A percentile compares a stretch with the other conserved stretches of the same genome.
These are phyloP conservation scores for Clarireedia homoeocarpa DNA, from an alignment of 2,329 filamentous ascomycete species.

Conservation along the genomic window DNA sequence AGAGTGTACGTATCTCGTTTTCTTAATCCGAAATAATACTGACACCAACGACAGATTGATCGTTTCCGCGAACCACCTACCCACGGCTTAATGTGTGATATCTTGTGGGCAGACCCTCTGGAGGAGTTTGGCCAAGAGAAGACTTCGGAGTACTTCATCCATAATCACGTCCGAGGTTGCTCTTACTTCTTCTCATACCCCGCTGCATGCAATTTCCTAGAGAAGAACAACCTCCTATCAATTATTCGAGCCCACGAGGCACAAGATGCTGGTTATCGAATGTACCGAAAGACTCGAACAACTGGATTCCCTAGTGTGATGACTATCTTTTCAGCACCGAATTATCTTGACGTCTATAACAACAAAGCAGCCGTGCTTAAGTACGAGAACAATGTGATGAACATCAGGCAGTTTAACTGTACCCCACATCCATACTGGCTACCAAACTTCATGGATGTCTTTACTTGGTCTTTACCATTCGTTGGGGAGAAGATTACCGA, in stretches of 20 bases:
- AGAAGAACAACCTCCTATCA: constrained; percentile 97
- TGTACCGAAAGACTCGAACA: constrained; percentile 97
- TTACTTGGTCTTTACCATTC: constrained; percentile 99
- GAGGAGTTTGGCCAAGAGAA: constrained; percentile 99
- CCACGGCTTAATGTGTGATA: constrained; percentile 97
- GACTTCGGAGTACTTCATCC: constrained; percentile 92
- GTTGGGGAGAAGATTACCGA: constrained; percentile 99
- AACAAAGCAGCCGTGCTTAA: constrained; percentile 99
- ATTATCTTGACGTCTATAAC: constrained; percentile 99
- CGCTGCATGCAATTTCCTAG: constrained; percentile 90
- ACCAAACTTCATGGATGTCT: constrained; percentile 99
- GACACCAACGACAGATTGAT: constrained; percentile 59
- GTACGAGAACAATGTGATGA: constrained; percentile 99
- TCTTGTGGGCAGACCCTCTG: constrained; percentile 95
- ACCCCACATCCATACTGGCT: constrained; percentile 99
- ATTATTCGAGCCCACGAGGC: constrained; percentile 97
- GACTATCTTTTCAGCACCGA: constrained; percentile 99
- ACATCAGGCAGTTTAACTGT: constrained; percentile 99
- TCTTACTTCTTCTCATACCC: constrained; percentile 99
- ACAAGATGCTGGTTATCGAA: constrained; percentile 95
- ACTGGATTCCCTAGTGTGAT: constrained; percentile 98
- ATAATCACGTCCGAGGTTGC: constrained; percentile 97
- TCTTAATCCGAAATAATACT: background rate
- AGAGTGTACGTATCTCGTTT: constrained; percentile 52
- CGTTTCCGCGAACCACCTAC: constrained; percentile 96